These are phyloP conservation scores for Vigna nakashimae DNA, from an alignment of 306 rosid genomes.

Conservation along the genomic window DNA sequence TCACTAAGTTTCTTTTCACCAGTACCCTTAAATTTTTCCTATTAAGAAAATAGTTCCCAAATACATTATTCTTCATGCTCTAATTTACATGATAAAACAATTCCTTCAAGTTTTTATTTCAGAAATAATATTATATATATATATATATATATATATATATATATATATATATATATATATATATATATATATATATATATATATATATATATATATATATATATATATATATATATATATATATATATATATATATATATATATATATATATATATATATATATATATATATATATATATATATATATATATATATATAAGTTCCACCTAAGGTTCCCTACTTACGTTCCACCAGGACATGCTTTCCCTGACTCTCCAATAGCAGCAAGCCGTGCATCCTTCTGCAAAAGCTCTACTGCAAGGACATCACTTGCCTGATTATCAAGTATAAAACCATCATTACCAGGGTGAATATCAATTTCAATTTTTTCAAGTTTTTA, in stretches of 20 bases:
- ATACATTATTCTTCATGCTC: not conserved
- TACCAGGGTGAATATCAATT: slow-evolving; percentile 14
- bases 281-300: slow-evolving; percentile 1
- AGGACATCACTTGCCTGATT: slow-evolving; percentile 95
- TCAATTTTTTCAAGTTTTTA: not conserved
- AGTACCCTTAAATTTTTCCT: slow-evolving; percentile 24
- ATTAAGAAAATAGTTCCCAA: not conserved
- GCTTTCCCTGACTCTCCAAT: slow-evolving; percentile 84
- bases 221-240: not conserved
- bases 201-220: no score
- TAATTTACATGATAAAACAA: slow-evolving; percentile 17
- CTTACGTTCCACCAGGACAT: slow-evolving; percentile 94
- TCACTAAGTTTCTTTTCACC: slow-evolving; percentile 8
- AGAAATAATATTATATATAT: slow-evolving; percentile 14
- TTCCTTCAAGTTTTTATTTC: slow-evolving; percentile 23
- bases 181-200: no score
- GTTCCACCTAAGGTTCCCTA: slow-evolving; percentile 34
- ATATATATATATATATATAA: slow-evolving; percentile 7
- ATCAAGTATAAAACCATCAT: slow-evolving; percentile 35
- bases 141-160: no score
- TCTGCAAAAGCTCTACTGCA: slow-evolving; percentile 95
- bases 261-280: no score
- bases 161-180: no score
- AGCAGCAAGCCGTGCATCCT: slow-evolving; percentile 89
- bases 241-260: not conserved